A percentile compares a stretch with the other conserved stretches of the same genome.
These are phyloP conservation scores for Metschnikowia matae DNA, from an alignment of 805 yeast species.

Conservation along the genomic window DNA sequence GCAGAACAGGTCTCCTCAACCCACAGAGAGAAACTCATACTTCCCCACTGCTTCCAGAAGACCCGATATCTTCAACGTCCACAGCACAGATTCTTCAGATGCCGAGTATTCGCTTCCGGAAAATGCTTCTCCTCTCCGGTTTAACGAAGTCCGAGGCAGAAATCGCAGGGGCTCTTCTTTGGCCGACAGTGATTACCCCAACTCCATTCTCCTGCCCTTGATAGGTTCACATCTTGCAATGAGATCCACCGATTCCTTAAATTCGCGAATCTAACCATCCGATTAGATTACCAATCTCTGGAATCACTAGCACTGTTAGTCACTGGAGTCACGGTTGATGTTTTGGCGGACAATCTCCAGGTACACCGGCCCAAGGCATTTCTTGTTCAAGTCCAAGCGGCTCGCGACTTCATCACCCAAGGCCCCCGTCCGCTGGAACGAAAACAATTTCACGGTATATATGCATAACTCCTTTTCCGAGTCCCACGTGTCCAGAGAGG, in stretches of 20 bases:
- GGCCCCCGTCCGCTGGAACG: constrained; percentile 32
- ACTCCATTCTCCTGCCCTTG: not conserved
- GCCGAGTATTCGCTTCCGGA: not conserved
- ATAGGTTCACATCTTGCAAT: not conserved
- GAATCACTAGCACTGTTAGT: too few relatives aligned
- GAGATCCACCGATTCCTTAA: not conserved
- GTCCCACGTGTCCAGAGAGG: not conserved
- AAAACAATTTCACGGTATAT: constrained; percentile 36
- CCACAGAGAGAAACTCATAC: not conserved
- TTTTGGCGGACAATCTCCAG: constrained; percentile 9
- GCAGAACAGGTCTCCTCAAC: not conserved
- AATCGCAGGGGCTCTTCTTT: constrained; percentile 2
- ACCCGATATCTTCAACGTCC: not conserved
- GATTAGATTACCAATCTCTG: too few relatives aligned
- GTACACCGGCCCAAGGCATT: constrained; percentile 31
- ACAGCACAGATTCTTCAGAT: constrained; percentile 1
- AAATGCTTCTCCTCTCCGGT: not conserved
- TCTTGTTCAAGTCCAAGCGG: constrained; percentile 37
- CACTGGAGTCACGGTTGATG: not conserved
- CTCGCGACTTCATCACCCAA: constrained; percentile 21
- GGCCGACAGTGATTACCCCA: constrained; percentile 3
- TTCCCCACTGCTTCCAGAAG: not conserved
- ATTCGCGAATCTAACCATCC: not conserved
- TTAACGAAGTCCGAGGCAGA: not conserved
- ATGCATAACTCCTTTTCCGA: constrained; percentile 40